Evolutionary conservation across 495 filamentous ascomycete genomes (phyloP), one percentile per base, ranked within the genome.

Genomic region (Penicillium alfredii): DNA sequence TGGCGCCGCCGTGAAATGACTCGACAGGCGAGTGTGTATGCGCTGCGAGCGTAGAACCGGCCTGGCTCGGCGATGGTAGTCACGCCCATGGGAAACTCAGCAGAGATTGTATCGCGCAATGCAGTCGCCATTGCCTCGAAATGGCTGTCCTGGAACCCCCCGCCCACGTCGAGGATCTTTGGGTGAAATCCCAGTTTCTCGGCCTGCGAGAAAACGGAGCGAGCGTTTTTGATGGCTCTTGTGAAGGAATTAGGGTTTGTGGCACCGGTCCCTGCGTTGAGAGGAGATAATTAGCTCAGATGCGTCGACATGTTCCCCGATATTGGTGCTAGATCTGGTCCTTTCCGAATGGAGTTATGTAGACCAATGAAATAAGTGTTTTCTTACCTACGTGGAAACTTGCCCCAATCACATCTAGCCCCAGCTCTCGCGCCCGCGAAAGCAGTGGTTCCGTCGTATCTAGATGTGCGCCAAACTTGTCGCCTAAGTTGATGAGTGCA

Each of bases 301-400:
- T n/a, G n/a, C n/a, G n/a, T n/a, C n/a, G n/a, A n/a, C n/a, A n/a
- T n/a, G n/a, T n/a, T n/a, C n/a, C n/a, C n/a, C n/a, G n/a, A n/a
- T n/a, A n/a, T n/a, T n/a, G n/a, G n/a, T n/a, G n/a, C n/a, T n/a
- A n/a, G n/a, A n/a, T n/a, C n/a, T n/a, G n/a, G n/a, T n/a, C n/a
- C n/a, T n/a, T n/a, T n/a, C n/a, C n/a, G n/a, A n/a, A n/a, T n/a
- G n/a, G n/a, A n/a, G n/a, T n/a, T n/a, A n/a, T n/a, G n/a, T n/a
- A n/a, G n/a, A n/a, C n/a, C n/a, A n/a, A n/a, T n/a, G n/a, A n/a
- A n/a, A n/a, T n/a, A n/a, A n/a, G n/a, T n/a, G n/a, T n/a, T n/a
- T n/a, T n/a, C n/a, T 20, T 50, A 54, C 61, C 61, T 21, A 65
- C 44, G 44, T 65, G 61, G 30, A 65, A 65, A 11, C 57, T 55